Base-by-base conservation (phyloP, 2,329 filamentous ascomycete genomes). In the Blastomyces parvus region DNA sequence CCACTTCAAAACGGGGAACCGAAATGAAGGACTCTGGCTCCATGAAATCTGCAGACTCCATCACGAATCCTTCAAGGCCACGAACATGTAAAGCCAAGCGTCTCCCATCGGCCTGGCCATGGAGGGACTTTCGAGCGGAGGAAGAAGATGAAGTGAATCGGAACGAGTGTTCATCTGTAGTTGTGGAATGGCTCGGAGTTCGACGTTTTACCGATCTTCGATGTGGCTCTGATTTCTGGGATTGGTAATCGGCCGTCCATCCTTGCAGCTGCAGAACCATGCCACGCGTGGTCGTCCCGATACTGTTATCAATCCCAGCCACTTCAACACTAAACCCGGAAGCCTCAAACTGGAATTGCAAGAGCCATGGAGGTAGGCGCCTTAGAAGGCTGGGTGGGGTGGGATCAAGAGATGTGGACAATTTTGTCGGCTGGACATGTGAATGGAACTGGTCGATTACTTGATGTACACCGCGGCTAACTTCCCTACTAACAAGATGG, bases 261-360 rank as follows among this genome's bases (percentile, higher is more conserved):
- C 87, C 89, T 67, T 96, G 90, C 55, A 97, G 80, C 70, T 97
- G 92, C 19, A 99, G 72, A 0, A 90, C 91, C 50, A 96, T 82
- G 22, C 94, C 94, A 27, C 91, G 85, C 17, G 88, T 88, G 63
- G 93, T 86, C 55, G 87, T 84, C 0, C 92, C 96, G 42, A 97
- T 90, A 25, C 87, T 85, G 58, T 87, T 82, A 71, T 99, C 95
- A 27, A 94, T 81, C 1, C 94, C 94, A 22, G 94, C 94, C 61
- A 97, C 84, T 73, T 99, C 93, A 60, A 96, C 81, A 69, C 90
- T 94, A 70, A 96, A 91, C 66, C 96, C 91, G 4, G 89, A 89
- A 1, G 90, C 91, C 72, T 96, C 90, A 5, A 99, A 81, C 63
- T 90, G 87, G 66, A 91, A 88, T 65, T 93, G 87, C 46, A 92